A percentile compares a stretch with the other conserved stretches of the same genome.
Conservation (phyloP, 208 protist species). For the Endotrypanum monterogeii region DNA sequence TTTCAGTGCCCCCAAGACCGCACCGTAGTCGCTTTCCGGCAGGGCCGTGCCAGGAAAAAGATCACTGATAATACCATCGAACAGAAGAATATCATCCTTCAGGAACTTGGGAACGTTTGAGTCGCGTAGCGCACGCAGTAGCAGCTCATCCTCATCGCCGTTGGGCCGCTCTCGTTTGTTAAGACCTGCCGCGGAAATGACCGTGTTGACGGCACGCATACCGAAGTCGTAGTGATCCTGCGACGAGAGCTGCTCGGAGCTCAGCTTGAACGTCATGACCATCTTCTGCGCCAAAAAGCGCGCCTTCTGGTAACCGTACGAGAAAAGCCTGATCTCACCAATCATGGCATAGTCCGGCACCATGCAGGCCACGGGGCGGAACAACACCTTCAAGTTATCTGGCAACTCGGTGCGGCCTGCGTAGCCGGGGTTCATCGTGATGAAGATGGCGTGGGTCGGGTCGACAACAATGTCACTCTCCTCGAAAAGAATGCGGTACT, state of each 20-base stretch:
- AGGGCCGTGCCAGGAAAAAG: conserved; percentile 97
- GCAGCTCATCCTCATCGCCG: conserved; percentile 93
- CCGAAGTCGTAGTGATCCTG: conserved; percentile 99
- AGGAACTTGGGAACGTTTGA: conserved; percentile 99
- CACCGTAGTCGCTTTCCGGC: conserved; percentile 94
- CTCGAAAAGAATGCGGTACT: conserved; percentile 95
- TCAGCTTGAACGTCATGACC: conserved; percentile 98
- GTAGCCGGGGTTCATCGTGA: conserved; percentile 99
- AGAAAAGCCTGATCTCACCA: conserved; percentile 98
- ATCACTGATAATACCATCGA: conserved; percentile 98
- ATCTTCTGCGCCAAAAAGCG: conserved; percentile 96
- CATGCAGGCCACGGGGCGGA: conserved; percentile 98
- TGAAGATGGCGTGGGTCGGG: conserved; percentile 96
- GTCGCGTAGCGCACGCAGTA: conserved; percentile 96
- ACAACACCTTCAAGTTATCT: conserved; percentile 98
- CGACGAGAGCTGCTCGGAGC: conserved; percentile 97
- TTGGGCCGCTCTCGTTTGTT: conserved; percentile 94
- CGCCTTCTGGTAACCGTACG: conserved; percentile 98
- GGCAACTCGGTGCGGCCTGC: conserved; percentile 98
- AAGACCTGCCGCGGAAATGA: conserved; percentile 97
- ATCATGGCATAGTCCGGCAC: conserved; percentile 99
- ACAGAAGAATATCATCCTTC: conserved; percentile 93
- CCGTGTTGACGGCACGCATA: conserved; percentile 99
- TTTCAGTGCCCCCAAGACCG: conserved; percentile 82
- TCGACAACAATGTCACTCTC: conserved; percentile 94